Base-by-base conservation (phyloP, 371 early-diverging fungal species). In the Saksenaea oblongispora region DNA sequence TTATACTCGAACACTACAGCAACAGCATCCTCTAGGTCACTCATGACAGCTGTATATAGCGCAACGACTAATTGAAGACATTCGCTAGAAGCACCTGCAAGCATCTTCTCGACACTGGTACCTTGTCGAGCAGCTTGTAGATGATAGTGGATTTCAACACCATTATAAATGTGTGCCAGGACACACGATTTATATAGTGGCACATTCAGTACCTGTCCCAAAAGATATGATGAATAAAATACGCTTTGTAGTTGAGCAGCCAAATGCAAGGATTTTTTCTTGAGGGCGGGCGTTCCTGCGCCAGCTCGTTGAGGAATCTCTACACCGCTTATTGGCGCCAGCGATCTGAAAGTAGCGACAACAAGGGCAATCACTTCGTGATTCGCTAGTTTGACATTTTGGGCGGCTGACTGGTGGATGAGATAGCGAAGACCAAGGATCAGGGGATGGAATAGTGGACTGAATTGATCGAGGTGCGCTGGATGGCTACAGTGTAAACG, bases 301-400 rank as follows among this genome's bases (percentile, higher is more conserved):
- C 51, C 24, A 47, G 18, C 22, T 47, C 51, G n/a, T 22, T 47
- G 51, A 4, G 51, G 51, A 9, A 47, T 15, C 11, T 34, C 36
- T 41, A 42, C 44, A 41, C 15, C n/a, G 53, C 13, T 14, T 41
- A 44, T 35, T 9, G 63, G 41, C 3, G 71, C 69, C 18, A 72
- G 54, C 26, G 73, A 80, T 26, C 28, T 42, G 5, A 81, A 36
- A 4, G 56, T 59, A 39, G 76, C 65, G 31, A 74, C 60, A 2
- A 78, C 35, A 3, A 81, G 56, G 1, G 68, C 81, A 31, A 76
- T 54, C 3, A 81, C 64, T 61, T 81, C 81, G 31, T 75, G 64
- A 22, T 76, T 67, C 31, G 56, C 63, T 1, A 81, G 53, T 11
- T 47, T 61, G 9, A 14, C 66, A 39, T 41, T 58, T 47, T 34